Conservation (phyloP, 805 yeast species). For the Saturnispora gosingensis region DNA sequence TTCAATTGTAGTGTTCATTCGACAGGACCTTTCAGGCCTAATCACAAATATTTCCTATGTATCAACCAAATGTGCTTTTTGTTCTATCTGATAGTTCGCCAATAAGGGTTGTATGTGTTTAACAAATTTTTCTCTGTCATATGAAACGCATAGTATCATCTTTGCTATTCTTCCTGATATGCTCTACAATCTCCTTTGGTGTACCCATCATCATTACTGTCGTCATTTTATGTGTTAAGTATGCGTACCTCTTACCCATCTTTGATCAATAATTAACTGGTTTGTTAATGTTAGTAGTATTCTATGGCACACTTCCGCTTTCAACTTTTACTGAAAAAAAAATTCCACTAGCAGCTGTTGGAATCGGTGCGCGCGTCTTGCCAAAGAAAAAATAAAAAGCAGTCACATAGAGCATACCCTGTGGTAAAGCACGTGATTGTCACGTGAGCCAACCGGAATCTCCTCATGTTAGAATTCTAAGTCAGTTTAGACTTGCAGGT, state of each 20-base stretch:
- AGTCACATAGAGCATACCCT: constrained; percentile 1
- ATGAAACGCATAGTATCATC: too few relatives aligned
- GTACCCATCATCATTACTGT: not conserved
- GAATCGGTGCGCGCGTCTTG: not conserved
- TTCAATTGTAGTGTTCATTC: too few relatives aligned
- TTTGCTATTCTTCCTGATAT: not conserved
- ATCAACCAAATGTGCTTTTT: too few relatives aligned
- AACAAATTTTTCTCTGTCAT: not conserved
- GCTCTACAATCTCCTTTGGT: not conserved
- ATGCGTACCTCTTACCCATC: constrained; percentile 44
- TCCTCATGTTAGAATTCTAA: too few relatives aligned
- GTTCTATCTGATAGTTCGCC: too few relatives aligned
- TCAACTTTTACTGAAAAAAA: constrained; percentile 1
- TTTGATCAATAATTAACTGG: constrained; percentile 22
- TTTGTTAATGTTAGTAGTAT: not conserved
- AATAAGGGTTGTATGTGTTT: too few relatives aligned
- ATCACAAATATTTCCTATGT: too few relatives aligned
- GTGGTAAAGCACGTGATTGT: not conserved
- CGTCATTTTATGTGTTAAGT: not conserved
- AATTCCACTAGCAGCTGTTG: not conserved
- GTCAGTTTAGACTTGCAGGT: too few relatives aligned
- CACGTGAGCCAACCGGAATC: not conserved
- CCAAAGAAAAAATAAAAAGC: not conserved
- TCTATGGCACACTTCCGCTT: not conserved
- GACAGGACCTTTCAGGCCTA: too few relatives aligned